Conservation (phyloP, 2,329 filamentous ascomycete genomes). For the Trichoderma atrobrunneum region DNA sequence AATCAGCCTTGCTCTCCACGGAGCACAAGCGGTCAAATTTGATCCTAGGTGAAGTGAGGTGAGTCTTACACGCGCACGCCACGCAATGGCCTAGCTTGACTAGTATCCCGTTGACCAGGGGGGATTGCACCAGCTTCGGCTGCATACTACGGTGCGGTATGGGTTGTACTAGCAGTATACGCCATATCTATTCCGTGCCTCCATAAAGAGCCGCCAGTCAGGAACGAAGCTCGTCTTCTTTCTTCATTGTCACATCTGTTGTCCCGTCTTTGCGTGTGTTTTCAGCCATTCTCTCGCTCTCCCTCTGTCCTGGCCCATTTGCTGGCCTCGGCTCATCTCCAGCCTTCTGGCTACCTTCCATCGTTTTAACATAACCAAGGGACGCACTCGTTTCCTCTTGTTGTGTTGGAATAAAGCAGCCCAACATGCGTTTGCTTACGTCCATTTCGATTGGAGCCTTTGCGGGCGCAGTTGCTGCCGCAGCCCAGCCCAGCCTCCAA, state of each 20-base stretch:
- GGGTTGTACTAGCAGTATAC: background rate
- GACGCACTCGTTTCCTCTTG: background rate
- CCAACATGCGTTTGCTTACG: conserved; percentile 14
- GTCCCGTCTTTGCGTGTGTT: background rate
- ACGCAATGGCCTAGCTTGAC: background rate
- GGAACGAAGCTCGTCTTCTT: background rate
- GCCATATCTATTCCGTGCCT: conserved; percentile 3
- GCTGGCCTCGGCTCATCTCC: background rate
- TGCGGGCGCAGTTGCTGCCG: background rate
- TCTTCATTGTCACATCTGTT: background rate
- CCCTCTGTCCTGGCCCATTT: background rate
- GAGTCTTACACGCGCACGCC: conserved; percentile 13
- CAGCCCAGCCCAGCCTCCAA: background rate
- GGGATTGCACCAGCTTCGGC: conserved; percentile 5
- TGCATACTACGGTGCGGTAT: background rate
- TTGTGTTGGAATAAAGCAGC: background rate
- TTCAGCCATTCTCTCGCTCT: background rate
- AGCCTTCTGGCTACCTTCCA: conserved; percentile 1
- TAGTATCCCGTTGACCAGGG: conserved; percentile 1
- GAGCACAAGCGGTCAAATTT: conserved; percentile 8
- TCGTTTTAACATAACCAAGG: background rate
- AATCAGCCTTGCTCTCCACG: conserved; percentile 8
- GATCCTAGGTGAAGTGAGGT: conserved; percentile 12
- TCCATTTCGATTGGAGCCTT: conserved; percentile 8
- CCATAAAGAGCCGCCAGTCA: conserved; percentile 10